Evolutionary conservation across 2,329 filamentous ascomycete genomes (phyloP).

Genomic region (Berkeleyomyces rouxiae): DNA sequence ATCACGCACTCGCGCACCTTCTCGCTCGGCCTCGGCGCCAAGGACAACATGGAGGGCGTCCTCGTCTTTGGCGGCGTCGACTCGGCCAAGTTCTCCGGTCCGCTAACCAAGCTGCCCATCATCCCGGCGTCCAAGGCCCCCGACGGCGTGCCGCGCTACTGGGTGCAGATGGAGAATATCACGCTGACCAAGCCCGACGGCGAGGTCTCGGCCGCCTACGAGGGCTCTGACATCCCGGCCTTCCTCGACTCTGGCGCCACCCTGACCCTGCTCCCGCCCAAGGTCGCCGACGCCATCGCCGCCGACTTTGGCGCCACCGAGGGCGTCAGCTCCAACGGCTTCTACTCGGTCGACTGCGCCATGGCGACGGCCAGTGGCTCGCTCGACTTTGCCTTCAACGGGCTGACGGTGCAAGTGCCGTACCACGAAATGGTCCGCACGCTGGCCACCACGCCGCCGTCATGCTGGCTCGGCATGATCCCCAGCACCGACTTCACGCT

Average conservation of each 20-base stretch:
- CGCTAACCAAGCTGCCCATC: conserved; percentile 44
- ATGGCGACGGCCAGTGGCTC: conserved; percentile 26
- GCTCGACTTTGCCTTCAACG: conserved; percentile 33
- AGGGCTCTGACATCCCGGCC: conserved; percentile 31
- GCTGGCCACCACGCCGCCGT: conserved; percentile 15
- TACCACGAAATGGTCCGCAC: conserved; percentile 28
- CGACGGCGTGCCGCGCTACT: conserved; percentile 36
- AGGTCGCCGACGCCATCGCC: conserved; percentile 33
- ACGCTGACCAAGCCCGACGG: conserved; percentile 24
- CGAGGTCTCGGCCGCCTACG: conserved; percentile 20
- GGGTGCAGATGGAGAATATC: conserved; percentile 32
- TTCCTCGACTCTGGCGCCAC: conserved; percentile 58
- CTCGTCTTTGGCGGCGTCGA: conserved; percentile 55
- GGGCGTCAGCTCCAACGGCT: conserved; percentile 25
- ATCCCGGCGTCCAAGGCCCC: conserved; percentile 37
- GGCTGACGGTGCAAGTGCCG: conserved; percentile 31
- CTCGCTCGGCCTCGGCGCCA: conserved; percentile 47
- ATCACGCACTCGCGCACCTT: conserved; percentile 45
- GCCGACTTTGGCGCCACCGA: conserved; percentile 29
- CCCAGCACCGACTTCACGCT: conserved; percentile 30
- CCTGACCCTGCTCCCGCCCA: conserved; percentile 46
- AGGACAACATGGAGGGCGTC: conserved; percentile 41
- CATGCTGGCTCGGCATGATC: conserved; percentile 34
- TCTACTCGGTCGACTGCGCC: conserved; percentile 30
- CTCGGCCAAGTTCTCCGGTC: conserved; percentile 44